Conservation (phyloP, 345 rosid species). For the Eucalyptus curtisii region DNA sequence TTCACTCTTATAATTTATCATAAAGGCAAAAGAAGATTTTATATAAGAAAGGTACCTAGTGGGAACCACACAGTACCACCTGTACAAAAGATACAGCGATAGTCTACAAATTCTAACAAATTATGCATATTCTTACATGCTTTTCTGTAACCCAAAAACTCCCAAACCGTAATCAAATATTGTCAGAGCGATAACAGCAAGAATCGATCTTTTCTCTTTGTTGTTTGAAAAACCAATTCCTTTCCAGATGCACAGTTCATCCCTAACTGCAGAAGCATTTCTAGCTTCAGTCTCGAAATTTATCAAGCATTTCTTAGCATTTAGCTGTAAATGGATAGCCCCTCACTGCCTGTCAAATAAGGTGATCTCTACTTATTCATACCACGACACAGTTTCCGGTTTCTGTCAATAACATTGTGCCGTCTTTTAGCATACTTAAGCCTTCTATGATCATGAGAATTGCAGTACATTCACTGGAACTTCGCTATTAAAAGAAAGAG, state of each 20-base stretch:
- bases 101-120: neutral
- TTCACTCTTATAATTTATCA: neutral
- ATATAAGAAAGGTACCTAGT: neutral
- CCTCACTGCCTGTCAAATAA: neutral
- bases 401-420: neutral
- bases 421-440: neutral
- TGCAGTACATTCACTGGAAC: neutral
- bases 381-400: neutral
- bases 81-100: neutral
- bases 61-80: neutral
- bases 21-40: neutral
- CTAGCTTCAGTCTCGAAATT: neutral
- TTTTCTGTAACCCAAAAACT: neutral
- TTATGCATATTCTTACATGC: neutral
- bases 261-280: neutral
- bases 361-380: neutral
- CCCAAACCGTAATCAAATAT: neutral
- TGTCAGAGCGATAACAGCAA: neutral
- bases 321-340: neutral
- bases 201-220: neutral
- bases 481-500: neutral
- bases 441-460: neutral
- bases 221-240: neutral
- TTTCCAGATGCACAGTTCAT: neutral
- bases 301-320: neutral